Base-by-base conservation (phyloP, 2,329 filamentous ascomycete genomes). In the Thielaviopsis punctulata region DNA sequence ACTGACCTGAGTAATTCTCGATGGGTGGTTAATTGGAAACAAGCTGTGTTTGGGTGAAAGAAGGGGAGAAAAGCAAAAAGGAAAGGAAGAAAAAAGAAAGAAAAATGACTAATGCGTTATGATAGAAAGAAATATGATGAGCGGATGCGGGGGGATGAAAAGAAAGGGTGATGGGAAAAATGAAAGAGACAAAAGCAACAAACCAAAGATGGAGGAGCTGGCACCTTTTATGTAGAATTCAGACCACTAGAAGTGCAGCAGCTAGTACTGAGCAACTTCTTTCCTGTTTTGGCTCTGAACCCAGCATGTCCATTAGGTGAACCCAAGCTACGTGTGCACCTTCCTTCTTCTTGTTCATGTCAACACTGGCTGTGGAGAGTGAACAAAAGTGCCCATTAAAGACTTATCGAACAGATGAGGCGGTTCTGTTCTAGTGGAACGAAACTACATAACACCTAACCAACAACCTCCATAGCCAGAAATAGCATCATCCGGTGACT, bases 11-110 rank as follows among this genome's bases (percentile, higher is more conserved):
- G 36, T 18, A n/a, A 19, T 41, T 18, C 36, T 41, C 36, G 36
- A 19, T 6, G n/a, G n/a, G 36, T 41, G 36, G 1, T 15, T 41
- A n/a, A 18, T 19, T 41, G 33, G 15, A 39, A 19, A 21, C 15
- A 10, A 24, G 22, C 13, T 24, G 13, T 45, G 9, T 23, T 24
- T 23, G 45, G 36, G 51, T 39, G 36, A 53, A 51, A 41, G 30
- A 27, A 22, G 49, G 51, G 49, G 39, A 33, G 41, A 54, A 43
- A 52, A 46, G 36, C 25, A 44, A 41, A 48, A 57, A 56, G 41
- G 56, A 48, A 56, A 43, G n/a, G n/a, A n/a, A n/a, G n/a, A n/a
- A n/a, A n/a, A n/a, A n/a, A n/a, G n/a, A n/a, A n/a, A n/a, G n/a
- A n/a, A n/a, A n/a, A n/a, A n/a, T n/a, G n/a, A n/a, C n/a, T n/a